Percentiles rank a stretch among this genome's conserved stretches.
Conservation (phyloP, 129 eudicot genomes). For the Rutidosis leptorrhynchoides region DNA sequence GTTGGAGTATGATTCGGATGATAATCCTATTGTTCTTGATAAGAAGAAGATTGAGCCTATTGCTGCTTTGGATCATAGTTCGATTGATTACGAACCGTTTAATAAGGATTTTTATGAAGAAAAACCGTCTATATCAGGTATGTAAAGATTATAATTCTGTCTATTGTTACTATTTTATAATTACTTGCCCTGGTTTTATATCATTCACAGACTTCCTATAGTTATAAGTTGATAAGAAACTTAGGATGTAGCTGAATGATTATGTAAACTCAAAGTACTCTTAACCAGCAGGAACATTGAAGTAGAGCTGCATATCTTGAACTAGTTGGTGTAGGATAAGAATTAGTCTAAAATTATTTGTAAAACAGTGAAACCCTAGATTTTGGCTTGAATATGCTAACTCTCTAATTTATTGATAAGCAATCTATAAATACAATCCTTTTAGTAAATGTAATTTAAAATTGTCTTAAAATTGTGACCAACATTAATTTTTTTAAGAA, state of each 20-base stretch:
- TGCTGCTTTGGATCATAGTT: conserved; percentile 74
- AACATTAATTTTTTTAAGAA: neutral
- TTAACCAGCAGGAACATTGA: neutral
- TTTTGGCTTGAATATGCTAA: neutral
- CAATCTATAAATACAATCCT: neutral
- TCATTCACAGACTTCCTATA: neutral
- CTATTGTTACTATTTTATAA: neutral
- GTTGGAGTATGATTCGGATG: conserved; percentile 94
- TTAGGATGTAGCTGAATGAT: neutral
- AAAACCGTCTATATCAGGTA: conserved; percentile 86
- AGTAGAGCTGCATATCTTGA: neutral
- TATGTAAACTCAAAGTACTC: neutral
- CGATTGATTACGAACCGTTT: conserved; percentile 69
- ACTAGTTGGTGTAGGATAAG: neutral
- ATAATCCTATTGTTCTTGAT: conserved; percentile 75
- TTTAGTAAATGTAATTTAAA: neutral
- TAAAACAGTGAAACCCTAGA: conserved; percentile 5
- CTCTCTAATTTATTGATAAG: neutral
- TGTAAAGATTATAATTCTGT: neutral
- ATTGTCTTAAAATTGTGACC: neutral
- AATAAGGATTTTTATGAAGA: conserved; percentile 93
- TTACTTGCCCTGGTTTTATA: neutral
- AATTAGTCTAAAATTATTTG: too few relatives aligned
- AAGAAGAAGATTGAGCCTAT: conserved; percentile 95
- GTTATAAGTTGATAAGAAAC: neutral